Base-by-base conservation (phyloP, 2,329 filamentous ascomycete genomes). In the Apiospora sp. region DNA sequence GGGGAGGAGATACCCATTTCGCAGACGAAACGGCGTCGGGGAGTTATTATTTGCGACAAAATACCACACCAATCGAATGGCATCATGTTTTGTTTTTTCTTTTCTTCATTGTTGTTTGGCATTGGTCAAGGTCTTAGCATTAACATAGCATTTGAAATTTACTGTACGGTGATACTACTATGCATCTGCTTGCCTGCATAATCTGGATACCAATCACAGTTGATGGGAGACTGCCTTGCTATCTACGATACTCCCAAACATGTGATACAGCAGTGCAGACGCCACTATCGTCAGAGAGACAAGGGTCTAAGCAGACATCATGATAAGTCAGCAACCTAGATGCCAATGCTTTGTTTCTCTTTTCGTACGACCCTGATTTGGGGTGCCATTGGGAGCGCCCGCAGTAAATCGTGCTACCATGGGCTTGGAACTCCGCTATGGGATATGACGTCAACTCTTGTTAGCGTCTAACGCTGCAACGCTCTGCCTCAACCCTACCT, bases 1-100 rank as follows among this genome's bases (percentile, higher is more conserved):
- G 46, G 46, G 46, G 46, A 49, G 46, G 46, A 49, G 46, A 49
- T 49, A 49, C 46, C 46, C 46, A 49, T 49, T 48, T 49, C n/a
- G 46, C 46, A 49, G 46, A 49, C 46, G 46, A 41, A 41, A 49
- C 46, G 46, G 46, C 46, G 46, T 49, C 22, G 46, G 46, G 46
- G 46, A 49, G 46, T 49, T 49, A 7, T n/a, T 49, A n/a, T 49
- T 22, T 22, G 44, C 44, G 16, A 22, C 44, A 22, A 41, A 41
- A 48, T 22, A 49, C 46, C 37, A 41, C 37, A 41, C 5, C 19
- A 49, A 49, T 49, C 8, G 46, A 16, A n/a, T 49, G 46, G 46
- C 46, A n/a, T n/a, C 44, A 7, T 48, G 44, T 48, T 48, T 49
- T 2, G n/a, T 30, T 30, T 30, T 49, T 1, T 49, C 4, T 30